phyloP scores from a whole-genome alignment of 176 grass and related monocot genomes.

The Zizania latifolia region DNA sequence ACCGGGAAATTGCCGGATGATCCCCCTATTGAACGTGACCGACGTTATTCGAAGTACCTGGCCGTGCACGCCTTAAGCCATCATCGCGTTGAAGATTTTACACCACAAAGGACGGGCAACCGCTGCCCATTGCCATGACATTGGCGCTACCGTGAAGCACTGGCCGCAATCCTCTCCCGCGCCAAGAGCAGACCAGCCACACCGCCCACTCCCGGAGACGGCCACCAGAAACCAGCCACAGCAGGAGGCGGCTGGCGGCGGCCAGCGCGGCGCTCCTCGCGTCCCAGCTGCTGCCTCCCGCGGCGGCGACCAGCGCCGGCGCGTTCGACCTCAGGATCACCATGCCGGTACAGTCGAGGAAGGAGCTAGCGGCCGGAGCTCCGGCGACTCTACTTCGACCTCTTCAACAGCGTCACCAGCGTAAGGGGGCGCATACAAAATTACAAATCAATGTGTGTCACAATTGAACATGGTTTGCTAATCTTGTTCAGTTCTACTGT shows the following conservation, averaged over 20 bases:
- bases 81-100: no score
- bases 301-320: conserved; percentile 13
- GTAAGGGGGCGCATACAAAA: conserved; percentile 15
- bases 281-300: conserved; percentile 31
- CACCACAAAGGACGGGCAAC: no score
- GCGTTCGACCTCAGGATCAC: conserved; percentile 55
- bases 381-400: conserved; percentile 62
- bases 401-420: conserved; percentile 72
- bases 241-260: conserved; percentile 28
- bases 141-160: conserved; percentile 23
- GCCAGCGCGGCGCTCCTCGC: conserved; percentile 24
- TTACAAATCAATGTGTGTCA: not conserved
- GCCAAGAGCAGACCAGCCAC: conserved; percentile 10
- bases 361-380: conserved; percentile 55
- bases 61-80: conserved; percentile 1
- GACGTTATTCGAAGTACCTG: conserved; percentile 41
- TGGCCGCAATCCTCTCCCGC: not conserved
- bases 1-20: no score
- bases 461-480: not conserved
- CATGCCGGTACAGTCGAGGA: conserved; percentile 47
- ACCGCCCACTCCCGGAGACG: not conserved
- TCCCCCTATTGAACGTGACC: no score
- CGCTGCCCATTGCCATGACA: conserved; percentile 34
- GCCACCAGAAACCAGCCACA: not conserved
- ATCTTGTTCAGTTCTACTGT: not conserved